These are phyloP conservation scores for Steccherinum ochraceum DNA, from an alignment of 768 basidiomycete genomes.

Conservation along the genomic window DNA sequence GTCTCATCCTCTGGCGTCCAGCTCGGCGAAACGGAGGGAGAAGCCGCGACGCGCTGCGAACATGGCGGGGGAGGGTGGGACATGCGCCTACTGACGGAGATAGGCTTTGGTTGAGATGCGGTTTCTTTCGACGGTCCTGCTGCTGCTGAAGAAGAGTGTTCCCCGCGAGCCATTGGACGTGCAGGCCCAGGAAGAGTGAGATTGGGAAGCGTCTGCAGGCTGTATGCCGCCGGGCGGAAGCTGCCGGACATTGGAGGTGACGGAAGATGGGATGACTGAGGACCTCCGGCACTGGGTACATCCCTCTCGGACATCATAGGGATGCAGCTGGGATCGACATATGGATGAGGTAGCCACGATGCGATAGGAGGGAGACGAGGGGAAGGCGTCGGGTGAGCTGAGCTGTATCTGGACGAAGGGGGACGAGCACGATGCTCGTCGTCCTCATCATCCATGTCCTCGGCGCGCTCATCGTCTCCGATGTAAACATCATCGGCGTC, in stretches of 20 bases:
- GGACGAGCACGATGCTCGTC: constrained; percentile 1
- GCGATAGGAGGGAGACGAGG: constrained; percentile 61
- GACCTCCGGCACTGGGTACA: constrained; percentile 10
- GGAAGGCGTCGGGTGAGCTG: constrained; percentile 10
- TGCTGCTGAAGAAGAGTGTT: constrained; percentile 3
- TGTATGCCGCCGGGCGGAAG: constrained; percentile 16
- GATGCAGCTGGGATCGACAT: constrained; percentile 23
- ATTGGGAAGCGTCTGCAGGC: constrained; percentile 45
- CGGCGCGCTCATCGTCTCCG: constrained; percentile 4
- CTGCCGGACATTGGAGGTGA: constrained; percentile 29
- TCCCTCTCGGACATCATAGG: constrained; percentile 4
- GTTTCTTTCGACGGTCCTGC: constrained; percentile 10
- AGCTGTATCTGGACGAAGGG: background rate
- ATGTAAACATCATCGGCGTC: constrained; percentile 1
- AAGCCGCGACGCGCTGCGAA: constrained; percentile 9
- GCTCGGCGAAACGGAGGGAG: constrained; percentile 19
- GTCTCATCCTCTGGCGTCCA: constrained; percentile 62
- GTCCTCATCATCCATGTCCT: constrained; percentile 13
- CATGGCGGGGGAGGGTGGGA: constrained; percentile 8
- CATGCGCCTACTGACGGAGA: constrained; percentile 17
- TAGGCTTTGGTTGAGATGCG: constrained; percentile 8
- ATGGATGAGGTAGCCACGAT: constrained; percentile 49
- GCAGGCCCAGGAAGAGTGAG: constrained; percentile 42
- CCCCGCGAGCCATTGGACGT: constrained; percentile 27
- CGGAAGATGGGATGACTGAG: constrained; percentile 24